Percentiles rank a stretch among this genome's conserved stretches.
phyloP scores from a whole-genome alignment of 1,284 basidiomycete species.

The Austroboletus rostrupii region DNA sequence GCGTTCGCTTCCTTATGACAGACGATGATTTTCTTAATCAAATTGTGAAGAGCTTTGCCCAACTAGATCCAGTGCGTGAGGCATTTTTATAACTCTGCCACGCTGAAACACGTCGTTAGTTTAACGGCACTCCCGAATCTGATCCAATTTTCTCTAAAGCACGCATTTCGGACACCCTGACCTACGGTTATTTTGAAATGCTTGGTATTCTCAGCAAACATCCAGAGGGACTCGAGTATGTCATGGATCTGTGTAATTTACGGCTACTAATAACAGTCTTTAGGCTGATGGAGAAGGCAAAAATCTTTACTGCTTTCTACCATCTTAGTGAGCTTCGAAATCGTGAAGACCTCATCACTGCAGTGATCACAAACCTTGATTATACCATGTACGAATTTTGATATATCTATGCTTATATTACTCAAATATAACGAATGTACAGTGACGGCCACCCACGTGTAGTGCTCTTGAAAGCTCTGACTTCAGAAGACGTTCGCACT shows the following conservation, averaged over 20 bases:
- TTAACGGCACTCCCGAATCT: slow-evolving; percentile 60
- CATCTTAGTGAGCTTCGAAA: slow-evolving; percentile 87
- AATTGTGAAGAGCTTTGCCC: slow-evolving; percentile 84
- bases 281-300: slow-evolving; percentile 87
- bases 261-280: slow-evolving; percentile 2
- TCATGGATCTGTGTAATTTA: slow-evolving; percentile 14
- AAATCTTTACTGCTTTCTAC: slow-evolving; percentile 93
- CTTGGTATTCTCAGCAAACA: slow-evolving; percentile 86
- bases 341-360: slow-evolving; percentile 88
- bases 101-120: slow-evolving; percentile 38
- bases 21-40: slow-evolving; percentile 90
- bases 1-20: slow-evolving; percentile 69
- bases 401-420: not conserved
- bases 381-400: slow-evolving; percentile 68
- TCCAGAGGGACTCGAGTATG: slow-evolving; percentile 85
- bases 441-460: slow-evolving; percentile 93
- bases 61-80: slow-evolving; percentile 81
- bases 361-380: slow-evolving; percentile 89
- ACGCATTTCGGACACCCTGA: slow-evolving; percentile 79
- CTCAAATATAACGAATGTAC: slow-evolving; percentile 4
- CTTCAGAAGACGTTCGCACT: slow-evolving; percentile 86
- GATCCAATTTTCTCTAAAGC: slow-evolving; percentile 87
- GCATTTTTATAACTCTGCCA: not conserved
- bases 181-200: slow-evolving; percentile 95
- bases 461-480: slow-evolving; percentile 88